Conservation (phyloP, 768 basidiomycete genomes). For the Rhodotorula sphaerocarpa region DNA sequence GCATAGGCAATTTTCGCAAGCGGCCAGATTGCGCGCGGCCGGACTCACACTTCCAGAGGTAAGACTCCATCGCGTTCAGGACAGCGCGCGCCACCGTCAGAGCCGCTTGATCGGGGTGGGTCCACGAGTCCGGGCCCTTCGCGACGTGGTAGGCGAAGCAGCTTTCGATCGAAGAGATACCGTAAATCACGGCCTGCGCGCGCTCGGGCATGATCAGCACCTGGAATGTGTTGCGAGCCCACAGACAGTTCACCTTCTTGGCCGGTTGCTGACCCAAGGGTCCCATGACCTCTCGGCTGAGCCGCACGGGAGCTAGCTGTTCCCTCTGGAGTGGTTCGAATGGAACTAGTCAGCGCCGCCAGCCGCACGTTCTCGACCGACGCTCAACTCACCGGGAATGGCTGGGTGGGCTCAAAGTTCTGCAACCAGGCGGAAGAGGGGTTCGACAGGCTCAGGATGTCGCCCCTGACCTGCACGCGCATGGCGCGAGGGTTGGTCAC, state of each 20-base stretch:
- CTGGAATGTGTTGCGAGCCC: too few relatives aligned
- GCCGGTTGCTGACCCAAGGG: slow-evolving; percentile 63
- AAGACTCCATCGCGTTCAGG: slow-evolving; percentile 87
- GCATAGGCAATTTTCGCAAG: not conserved
- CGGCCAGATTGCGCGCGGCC: not conserved
- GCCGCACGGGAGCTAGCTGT: slow-evolving; percentile 58
- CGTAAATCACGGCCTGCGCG: slow-evolving; percentile 75
- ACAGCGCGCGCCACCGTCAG: slow-evolving; percentile 74
- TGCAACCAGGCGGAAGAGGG: slow-evolving; percentile 69
- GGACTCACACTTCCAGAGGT: slow-evolving; percentile 64
- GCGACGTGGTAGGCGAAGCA: slow-evolving; percentile 71
- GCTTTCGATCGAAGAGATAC: slow-evolving; percentile 88
- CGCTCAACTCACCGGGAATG: slow-evolving; percentile 42
- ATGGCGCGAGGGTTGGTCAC: slow-evolving; percentile 74
- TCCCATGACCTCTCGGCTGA: slow-evolving; percentile 62
- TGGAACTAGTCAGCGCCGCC: not conserved
- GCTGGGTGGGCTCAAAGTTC: slow-evolving; percentile 61
- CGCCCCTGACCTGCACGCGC: slow-evolving; percentile 83
- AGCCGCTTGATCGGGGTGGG: slow-evolving; percentile 73
- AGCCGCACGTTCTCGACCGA: not conserved
- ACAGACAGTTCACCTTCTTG: slow-evolving; percentile 64
- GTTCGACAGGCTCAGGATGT: slow-evolving; percentile 59
- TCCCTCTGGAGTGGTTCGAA: slow-evolving; percentile 38
- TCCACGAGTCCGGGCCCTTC: slow-evolving; percentile 67
- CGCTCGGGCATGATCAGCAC: too few relatives aligned